A percentile compares a stretch with the other conserved stretches of the same genome.
Conservation (phyloP, 805 yeast genomes). For the Schwanniomyces polymorphus region DNA sequence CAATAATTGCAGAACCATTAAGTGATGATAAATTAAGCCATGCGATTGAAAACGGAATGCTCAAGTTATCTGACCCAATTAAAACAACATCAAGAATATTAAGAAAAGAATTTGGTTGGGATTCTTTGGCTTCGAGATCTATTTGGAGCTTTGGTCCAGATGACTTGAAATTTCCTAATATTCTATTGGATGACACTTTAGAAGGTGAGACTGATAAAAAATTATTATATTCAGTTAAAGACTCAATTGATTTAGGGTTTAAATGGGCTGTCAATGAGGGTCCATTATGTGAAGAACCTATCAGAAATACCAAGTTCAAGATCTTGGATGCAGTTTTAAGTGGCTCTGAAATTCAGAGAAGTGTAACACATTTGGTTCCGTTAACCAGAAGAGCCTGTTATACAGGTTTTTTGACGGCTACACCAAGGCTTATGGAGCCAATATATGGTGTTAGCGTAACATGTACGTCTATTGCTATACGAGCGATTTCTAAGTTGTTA, state of each 20-base stretch:
- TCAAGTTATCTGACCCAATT: slow-evolving; percentile 33
- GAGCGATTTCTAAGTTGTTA: slow-evolving; percentile 50
- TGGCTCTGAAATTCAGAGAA: slow-evolving; percentile 46
- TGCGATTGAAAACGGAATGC: slow-evolving; percentile 55
- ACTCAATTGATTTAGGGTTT: slow-evolving; percentile 72
- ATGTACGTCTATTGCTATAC: slow-evolving; percentile 49
- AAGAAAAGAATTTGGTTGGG: slow-evolving; percentile 70
- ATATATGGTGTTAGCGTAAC: slow-evolving; percentile 59
- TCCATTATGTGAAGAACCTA: slow-evolving; percentile 86
- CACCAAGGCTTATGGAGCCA: slow-evolving; percentile 84
- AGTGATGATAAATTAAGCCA: slow-evolving; percentile 46
- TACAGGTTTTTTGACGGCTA: slow-evolving; percentile 72
- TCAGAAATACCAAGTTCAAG: slow-evolving; percentile 68
- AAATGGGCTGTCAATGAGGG: slow-evolving; percentile 84
- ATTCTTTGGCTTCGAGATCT: slow-evolving; percentile 77
- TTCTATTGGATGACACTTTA: slow-evolving; percentile 70
- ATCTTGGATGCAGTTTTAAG: slow-evolving; percentile 62
- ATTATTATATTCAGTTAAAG: slow-evolving; percentile 44
- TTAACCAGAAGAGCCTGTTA: slow-evolving; percentile 83
- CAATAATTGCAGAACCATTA: slow-evolving; percentile 77
- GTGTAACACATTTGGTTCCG: slow-evolving; percentile 73
- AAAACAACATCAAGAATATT: slow-evolving; percentile 54
- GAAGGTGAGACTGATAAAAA: slow-evolving; percentile 65
- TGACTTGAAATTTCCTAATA: slow-evolving; percentile 45
- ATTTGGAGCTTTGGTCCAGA: slow-evolving; percentile 72